Base-by-base conservation (phyloP, 495 filamentous ascomycete species). In the Trichoderma erinaceum region DNA sequence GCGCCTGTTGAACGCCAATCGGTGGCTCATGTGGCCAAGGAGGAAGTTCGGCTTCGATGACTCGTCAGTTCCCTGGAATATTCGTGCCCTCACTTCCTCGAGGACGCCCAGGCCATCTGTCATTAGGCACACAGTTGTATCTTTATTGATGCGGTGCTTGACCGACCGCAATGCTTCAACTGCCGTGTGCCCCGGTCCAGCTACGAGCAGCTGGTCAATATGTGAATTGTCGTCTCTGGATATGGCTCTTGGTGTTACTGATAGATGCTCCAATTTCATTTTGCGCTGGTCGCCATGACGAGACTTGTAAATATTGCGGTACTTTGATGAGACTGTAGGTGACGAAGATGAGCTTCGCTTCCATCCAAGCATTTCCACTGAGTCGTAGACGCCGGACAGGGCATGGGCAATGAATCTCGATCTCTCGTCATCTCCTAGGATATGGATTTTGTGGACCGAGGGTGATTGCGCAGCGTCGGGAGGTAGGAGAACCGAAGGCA, bases 71-170 rank as follows among this genome's bases (percentile, higher is more conserved):
- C 92, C 81, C 0, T 85, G 82, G 72, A 96, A 99, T 15, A 94
- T 71, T 2, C 78, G 67, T 12, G 82, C 71, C 70, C 91, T 90
- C 23, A 97, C 77, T 44, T 84, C 81, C n/a, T 97, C 91, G 35
- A 92, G 77, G 3, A 89, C 75, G 2, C 93, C 94, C 79, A 98
- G 85, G 5, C 92, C 93, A 63, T 94, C 91, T 66, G 96, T 90
- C 5, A 96, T 72, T 27, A 99, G 85, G 48, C 90, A 82, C 41
- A 99, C 83, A 0, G 93, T 93, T 3, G 92, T 92, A 16, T 85
- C 78, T 4, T 81, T 78, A 41, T 86, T 85, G n/a, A 99, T 79
- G 11, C 92, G 84, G 69, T 91, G 82, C 7, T 75, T 75, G 52
- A 97, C 80, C 1, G 75, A 69, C 32, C 74, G 68, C 21, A 98